Evolutionary conservation across 495 filamentous ascomycete species (phyloP).

Genomic region (Aspergillus saccharolyticus): DNA sequence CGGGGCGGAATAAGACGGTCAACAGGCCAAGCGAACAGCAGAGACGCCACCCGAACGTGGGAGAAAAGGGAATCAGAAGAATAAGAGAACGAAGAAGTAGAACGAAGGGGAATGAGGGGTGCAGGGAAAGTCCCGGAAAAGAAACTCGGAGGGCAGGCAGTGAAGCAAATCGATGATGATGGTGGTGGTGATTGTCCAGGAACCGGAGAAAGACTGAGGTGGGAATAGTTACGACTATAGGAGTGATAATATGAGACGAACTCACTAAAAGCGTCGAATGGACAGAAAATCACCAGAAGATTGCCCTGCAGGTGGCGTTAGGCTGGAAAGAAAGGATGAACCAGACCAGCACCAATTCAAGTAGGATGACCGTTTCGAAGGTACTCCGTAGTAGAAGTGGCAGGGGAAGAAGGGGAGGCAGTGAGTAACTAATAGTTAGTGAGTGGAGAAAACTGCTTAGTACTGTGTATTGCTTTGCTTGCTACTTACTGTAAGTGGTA

Average conservation of each 20-base stretch:
- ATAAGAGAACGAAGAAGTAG: conserved; percentile 2
- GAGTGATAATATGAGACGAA: not conserved
- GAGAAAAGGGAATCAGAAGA: not conserved
- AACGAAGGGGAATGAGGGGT: not conserved
- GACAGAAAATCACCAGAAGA: not conserved
- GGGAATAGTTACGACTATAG: not conserved
- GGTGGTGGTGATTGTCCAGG: not conserved
- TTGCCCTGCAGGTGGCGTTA: conserved; percentile 7
- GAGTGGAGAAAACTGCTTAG: conserved; percentile 10
- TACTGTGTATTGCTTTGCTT: too few relatives aligned
- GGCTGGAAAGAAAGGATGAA: not conserved
- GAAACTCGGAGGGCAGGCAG: not conserved
- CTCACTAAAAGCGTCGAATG: not conserved
- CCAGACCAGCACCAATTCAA: not conserved
- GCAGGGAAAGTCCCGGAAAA: conserved; percentile 12
- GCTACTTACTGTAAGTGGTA: too few relatives aligned
- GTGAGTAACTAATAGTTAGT: too few relatives aligned
- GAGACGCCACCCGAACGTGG: conserved; percentile 15
- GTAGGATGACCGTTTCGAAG: not conserved
- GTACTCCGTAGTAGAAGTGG: conserved; percentile 4
- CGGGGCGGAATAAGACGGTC: conserved; percentile 2
- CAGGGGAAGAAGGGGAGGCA: not conserved
- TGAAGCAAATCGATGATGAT: not conserved
- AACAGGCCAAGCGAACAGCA: not conserved
- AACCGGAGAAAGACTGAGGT: not conserved